These are phyloP conservation scores for Petunia secreta DNA, from an alignment of 257 asterid species.

Conservation along the genomic window DNA sequence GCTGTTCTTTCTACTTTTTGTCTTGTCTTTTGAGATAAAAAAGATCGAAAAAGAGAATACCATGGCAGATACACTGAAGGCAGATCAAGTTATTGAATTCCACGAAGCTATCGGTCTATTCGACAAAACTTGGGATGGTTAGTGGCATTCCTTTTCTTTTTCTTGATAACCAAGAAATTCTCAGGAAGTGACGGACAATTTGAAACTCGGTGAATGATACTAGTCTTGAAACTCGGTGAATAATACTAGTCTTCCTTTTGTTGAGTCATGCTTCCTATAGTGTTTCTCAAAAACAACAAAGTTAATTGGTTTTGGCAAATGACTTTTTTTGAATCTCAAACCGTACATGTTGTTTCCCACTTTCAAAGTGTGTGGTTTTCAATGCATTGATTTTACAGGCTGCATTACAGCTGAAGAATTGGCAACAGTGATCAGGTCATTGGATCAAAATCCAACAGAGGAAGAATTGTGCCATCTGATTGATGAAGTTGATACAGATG, in stretches of 20 bases:
- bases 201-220: too few species aligned
- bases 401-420: constrained; percentile 57
- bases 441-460: constrained; percentile 55
- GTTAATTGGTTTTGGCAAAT: neutral
- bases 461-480: constrained; percentile 52
- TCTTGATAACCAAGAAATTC: too few species aligned
- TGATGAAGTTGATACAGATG: constrained; percentile 30
- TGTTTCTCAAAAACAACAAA: too few species aligned
- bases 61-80: constrained; percentile 43
- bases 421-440: constrained; percentile 48
- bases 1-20: neutral
- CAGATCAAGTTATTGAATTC: constrained; percentile 49
- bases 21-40: neutral
- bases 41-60: neutral
- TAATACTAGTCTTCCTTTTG: neutral
- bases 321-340: neutral
- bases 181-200: too few species aligned
- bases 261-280: neutral
- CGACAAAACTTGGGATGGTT: constrained; percentile 56
- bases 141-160: neutral
- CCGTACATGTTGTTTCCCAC: neutral
- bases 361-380: neutral
- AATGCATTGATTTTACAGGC: constrained; percentile 29
- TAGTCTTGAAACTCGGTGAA: too few species aligned
- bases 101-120: constrained; percentile 52